Percentiles rank a stretch among this genome's conserved stretches.
phyloP scores from a whole-genome alignment of 2,329 filamentous ascomycete genomes.

The Pseudohalonectria lignicola region DNA sequence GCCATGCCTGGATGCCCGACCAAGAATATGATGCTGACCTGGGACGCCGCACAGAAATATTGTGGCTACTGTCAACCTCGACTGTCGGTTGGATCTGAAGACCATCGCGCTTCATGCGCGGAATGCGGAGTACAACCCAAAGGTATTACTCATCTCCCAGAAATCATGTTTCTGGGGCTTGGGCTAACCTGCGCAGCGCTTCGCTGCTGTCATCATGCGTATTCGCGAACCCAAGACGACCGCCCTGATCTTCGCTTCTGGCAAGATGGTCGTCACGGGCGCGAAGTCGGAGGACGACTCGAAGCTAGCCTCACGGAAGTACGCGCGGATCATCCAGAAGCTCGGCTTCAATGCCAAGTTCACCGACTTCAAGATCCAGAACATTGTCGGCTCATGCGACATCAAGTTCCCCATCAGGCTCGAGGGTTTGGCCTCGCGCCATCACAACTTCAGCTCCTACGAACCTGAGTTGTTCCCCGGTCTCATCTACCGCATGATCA shows the following conservation, averaged over 20 bases:
- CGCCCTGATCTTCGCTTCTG: slow-evolving; percentile 91
- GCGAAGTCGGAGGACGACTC: slow-evolving; percentile 97
- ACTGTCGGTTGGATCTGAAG: slow-evolving; percentile 95
- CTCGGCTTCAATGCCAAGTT: slow-evolving; percentile 99
- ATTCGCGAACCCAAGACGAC: slow-evolving; percentile 99
- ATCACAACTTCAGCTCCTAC: slow-evolving; percentile 99
- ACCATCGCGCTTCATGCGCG: slow-evolving; percentile 96
- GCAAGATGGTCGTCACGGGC: slow-evolving; percentile 99
- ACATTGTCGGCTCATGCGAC: slow-evolving; percentile 96
- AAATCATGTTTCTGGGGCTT: slow-evolving; percentile 6
- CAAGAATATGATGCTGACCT: too few relatives aligned
- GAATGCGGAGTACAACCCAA: slow-evolving; percentile 97
- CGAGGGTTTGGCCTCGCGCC: slow-evolving; percentile 88
- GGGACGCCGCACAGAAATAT: slow-evolving; percentile 96
- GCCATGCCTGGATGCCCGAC: not conserved
- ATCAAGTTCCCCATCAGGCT: slow-evolving; percentile 99
- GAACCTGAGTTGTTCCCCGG: slow-evolving; percentile 97
- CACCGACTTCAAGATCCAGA: slow-evolving; percentile 99
- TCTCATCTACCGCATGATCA: slow-evolving; percentile 99
- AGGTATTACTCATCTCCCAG: slow-evolving; percentile 54
- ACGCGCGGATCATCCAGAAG: slow-evolving; percentile 98
- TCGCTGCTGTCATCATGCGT: slow-evolving; percentile 98
- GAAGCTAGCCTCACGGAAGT: slow-evolving; percentile 93
- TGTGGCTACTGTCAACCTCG: slow-evolving; percentile 95
- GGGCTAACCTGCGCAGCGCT: slow-evolving; percentile 56